Conservation (phyloP, 768 basidiomycete species). For the Boletus barrowsii region DNA sequence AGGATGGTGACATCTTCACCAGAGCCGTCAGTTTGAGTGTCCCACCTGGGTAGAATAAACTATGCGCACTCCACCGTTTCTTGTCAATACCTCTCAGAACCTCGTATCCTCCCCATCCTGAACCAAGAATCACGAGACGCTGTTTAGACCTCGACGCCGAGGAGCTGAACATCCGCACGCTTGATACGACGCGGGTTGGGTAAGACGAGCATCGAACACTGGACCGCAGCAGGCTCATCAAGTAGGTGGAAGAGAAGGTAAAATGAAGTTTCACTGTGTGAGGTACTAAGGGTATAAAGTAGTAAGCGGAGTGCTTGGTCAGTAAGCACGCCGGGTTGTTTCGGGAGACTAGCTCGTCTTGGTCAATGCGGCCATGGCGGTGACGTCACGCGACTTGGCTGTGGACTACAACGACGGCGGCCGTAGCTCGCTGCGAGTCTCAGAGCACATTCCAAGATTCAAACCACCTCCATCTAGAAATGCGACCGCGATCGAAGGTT, state of each 20-base stretch:
- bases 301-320: not conserved
- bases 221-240: constrained; percentile 17
- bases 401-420: not conserved
- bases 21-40: constrained; percentile 2
- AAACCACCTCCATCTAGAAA: constrained; percentile 35
- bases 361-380: not conserved
- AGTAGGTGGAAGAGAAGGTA: not conserved
- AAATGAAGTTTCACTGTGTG: not conserved
- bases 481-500: constrained; percentile 29
- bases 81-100: constrained; percentile 65
- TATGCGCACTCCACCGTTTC: constrained; percentile 60
- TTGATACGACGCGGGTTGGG: not conserved
- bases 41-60: not conserved
- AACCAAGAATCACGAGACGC: constrained; percentile 65
- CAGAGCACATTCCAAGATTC: constrained; percentile 32
- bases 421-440: constrained; percentile 23
- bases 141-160: constrained; percentile 35
- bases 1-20: constrained; percentile 59
- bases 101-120: constrained; percentile 79
- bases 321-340: constrained; percentile 5
- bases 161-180: constrained; percentile 37
- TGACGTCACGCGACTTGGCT: constrained; percentile 5
- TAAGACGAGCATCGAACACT: constrained; percentile 2
- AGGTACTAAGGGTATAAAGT: not conserved
- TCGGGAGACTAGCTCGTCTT: constrained; percentile 10